Evolutionary conservation across 2,329 filamentous ascomycete species (phyloP), one percentile per base, ranked within the genome.

Genomic region (Eutypella sp.): DNA sequence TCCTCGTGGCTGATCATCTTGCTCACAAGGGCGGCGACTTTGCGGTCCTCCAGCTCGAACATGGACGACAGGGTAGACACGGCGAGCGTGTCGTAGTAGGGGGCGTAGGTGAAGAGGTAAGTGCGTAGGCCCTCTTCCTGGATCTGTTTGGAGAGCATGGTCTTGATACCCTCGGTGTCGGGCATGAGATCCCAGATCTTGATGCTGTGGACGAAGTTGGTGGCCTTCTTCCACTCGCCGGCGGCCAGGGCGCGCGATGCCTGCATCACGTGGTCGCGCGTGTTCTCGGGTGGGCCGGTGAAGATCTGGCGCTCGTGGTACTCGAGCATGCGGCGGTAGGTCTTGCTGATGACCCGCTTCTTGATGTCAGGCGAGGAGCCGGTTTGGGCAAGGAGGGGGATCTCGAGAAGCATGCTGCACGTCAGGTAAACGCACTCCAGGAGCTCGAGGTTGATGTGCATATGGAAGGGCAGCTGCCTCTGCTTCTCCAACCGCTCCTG

Each of bases 1-100:
- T 99, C 93, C 72, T 99, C 93, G 75, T 99, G 93, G 61, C 90
- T 95, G 69, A 99, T 97, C 93, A 99, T 99, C 77, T 95, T 95
- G 79, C 89, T 95, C 62, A 99, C 84, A 46, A 99, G 84, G 29
- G 93, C 90, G n/a, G 87, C 78, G 42, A 96, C 91, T 79, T 97
- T 97, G 72, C 85, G 82, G 58, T 85, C 75, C 47, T 91, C 81
- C 20, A 99, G 84, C 71, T 99, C 93, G 68, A 99, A 99, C 93
- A 99, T 99, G 56, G 75, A 76, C 52, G 89, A 85, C 50, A 99
- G 79, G 20, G 91, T 95, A 56, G 81, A 77, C 58, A 96, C 79
- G 49, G 90, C 85, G 49, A 99, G 82, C 19, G 93, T 97, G 73
- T 99, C 93, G 76, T 99, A 99, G 79, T 95, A 99, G 44, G 93